Percentiles rank a stretch among this genome's conserved stretches.
These are phyloP conservation scores for Botrytis paeoniae DNA, from an alignment of 2,329 filamentous ascomycete species.

Conservation along the genomic window DNA sequence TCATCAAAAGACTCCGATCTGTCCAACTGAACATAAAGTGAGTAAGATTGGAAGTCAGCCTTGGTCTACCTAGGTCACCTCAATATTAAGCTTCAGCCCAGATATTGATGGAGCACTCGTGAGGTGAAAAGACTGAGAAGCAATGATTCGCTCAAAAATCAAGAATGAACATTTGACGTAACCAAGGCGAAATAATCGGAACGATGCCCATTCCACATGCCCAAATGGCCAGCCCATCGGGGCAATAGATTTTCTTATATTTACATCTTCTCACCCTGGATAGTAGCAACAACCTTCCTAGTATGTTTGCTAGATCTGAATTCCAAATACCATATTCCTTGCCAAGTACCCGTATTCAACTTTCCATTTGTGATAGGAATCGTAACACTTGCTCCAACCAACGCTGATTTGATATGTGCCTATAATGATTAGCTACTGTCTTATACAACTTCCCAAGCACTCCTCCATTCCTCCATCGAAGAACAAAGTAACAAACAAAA, in stretches of 20 bases:
- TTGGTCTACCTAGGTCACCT: not conserved
- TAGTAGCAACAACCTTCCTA: conserved; percentile 84
- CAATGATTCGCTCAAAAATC: not conserved
- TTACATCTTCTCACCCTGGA: conserved; percentile 74
- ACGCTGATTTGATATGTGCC: conserved; percentile 89
- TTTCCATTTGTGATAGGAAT: conserved; percentile 87
- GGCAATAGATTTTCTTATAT: not conserved
- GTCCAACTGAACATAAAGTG: not conserved
- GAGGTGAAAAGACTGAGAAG: not conserved
- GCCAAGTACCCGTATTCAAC: conserved; percentile 70
- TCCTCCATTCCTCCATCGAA: too few relatives aligned
- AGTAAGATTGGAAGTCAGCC: not conserved
- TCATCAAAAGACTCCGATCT: not conserved
- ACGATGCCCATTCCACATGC: not conserved
- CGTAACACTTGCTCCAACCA: conserved; percentile 84
- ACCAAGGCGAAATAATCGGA: not conserved
- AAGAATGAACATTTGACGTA: not conserved
- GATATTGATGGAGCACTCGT: not conserved
- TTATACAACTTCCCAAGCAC: not conserved
- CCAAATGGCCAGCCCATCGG: not conserved
- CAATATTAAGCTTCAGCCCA: not conserved
- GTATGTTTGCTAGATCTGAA: conserved; percentile 75
- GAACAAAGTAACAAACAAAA: not conserved
- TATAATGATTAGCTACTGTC: conserved; percentile 35
- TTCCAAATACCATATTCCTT: conserved; percentile 92